phyloP scores from a whole-genome alignment of 345 rosid species.

The Physaria fendleri region DNA sequence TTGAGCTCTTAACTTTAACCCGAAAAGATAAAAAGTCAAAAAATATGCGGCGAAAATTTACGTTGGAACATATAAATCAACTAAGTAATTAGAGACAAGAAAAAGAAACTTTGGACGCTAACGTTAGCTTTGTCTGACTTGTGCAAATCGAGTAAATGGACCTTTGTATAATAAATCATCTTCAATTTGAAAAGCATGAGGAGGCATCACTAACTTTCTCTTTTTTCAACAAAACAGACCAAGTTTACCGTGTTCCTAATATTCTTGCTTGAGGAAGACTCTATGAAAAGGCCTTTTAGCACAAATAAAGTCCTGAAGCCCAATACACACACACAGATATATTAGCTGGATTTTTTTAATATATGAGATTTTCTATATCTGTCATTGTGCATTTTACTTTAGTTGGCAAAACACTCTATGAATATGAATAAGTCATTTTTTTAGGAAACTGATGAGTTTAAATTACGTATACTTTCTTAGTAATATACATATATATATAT shows the following conservation, averaged over 20 bases:
- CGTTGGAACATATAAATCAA: neutral
- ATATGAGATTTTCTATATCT: neutral
- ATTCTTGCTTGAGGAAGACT: neutral
- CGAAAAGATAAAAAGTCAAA: neutral
- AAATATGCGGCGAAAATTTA: neutral
- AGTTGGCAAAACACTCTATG: neutral
- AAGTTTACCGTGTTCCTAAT: neutral
- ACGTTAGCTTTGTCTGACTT: conserved; percentile 9
- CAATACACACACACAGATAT: neutral
- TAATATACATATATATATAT: neutral
- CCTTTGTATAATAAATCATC: neutral
- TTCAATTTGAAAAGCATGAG: neutral
- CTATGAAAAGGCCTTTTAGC: too few species aligned
- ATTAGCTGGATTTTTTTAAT: neutral
- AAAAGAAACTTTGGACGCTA: conserved; percentile 6
- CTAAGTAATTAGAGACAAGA: neutral
- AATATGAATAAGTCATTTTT: neutral
- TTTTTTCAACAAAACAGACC: neutral
- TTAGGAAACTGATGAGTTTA: neutral
- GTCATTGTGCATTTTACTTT: neutral
- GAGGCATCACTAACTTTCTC: neutral
- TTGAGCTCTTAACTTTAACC: too few species aligned
- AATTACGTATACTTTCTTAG: neutral
- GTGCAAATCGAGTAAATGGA: neutral
- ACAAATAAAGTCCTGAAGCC: neutral